Base-by-base conservation (phyloP, 2,329 filamentous ascomycete genomes). In the Xylariomycetidae sp. region DNA sequence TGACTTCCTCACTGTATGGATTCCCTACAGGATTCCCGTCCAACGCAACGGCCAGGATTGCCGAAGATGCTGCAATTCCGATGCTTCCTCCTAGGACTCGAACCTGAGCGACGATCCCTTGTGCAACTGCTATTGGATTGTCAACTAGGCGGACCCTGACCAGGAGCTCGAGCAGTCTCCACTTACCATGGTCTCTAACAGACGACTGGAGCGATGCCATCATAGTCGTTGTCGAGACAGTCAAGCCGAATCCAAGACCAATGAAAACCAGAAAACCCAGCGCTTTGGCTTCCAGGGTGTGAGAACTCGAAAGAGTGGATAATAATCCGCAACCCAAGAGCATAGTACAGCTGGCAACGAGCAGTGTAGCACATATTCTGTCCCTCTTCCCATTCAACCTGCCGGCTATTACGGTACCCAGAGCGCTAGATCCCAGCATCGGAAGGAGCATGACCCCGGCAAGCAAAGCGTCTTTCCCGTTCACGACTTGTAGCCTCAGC, bases 81-180 rank as follows among this genome's bases (percentile, higher is more conserved):
- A 76, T 55, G 36, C 70, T 74, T 5, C 72, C 72, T 4, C 72
- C 72, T 1, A 75, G 56, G 15, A 76, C 64, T 19, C 72, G 63
- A 16, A 65, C 51, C 35, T 76, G 70, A 0, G 71, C 66, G 10
- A 75, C 47, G 25, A 76, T 66, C 1, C 70, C 72, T 42, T 77
- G 72, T 0, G 70, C 68, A 9, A 68, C 57, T 10, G 70, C 70
- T 74, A 26, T 26, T 12, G 2, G 3, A 11, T 25, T 15, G 33
- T 57, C 28, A 51, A 44, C 16, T 36, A 32, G 7, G 19, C 12
- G 26, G 15, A n/a, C n/a, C n/a, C n/a, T n/a, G n/a, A n/a, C n/a
- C n/a, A n/a, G n/a, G n/a, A n/a, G 12, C 11, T 16, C 14, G 6
- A 13, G 25, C 6, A 7, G n/a, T 16, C 5, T 17, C 18, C 27